Percentiles rank a stretch among this genome's conserved stretches.
Conservation (phyloP, 2,329 filamentous ascomycete species). For the Cyphellophora attinorum region DNA sequence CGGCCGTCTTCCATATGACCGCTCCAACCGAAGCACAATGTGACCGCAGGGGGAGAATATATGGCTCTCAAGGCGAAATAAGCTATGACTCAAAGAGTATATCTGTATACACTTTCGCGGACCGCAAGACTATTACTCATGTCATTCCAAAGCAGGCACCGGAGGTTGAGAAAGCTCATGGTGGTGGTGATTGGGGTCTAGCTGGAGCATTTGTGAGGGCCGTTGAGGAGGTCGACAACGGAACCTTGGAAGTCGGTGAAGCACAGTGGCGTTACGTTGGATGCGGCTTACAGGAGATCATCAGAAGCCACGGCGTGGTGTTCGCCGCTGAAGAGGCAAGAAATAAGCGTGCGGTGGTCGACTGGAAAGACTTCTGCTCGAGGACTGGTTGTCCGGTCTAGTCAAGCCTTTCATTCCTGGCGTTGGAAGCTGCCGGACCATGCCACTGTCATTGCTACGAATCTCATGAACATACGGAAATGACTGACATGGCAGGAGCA, state of each 20-base stretch:
- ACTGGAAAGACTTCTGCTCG: slow-evolving; percentile 62
- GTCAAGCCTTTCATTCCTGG: too few species aligned
- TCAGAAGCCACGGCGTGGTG: slow-evolving; percentile 85
- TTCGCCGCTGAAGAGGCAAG: slow-evolving; percentile 91
- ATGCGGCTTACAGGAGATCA: slow-evolving; percentile 73
- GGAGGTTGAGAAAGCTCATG: slow-evolving; percentile 51
- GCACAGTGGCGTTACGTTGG: slow-evolving; percentile 71
- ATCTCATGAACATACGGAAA: too few species aligned
- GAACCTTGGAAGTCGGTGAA: slow-evolving; percentile 52
- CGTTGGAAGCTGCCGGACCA: too few species aligned
- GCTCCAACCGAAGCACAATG: slow-evolving; percentile 82
- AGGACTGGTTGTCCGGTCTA: too few species aligned
- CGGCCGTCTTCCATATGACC: slow-evolving; percentile 87
- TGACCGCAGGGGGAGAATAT: slow-evolving; percentile 73
- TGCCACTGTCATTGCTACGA: too few species aligned
- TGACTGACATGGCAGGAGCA: too few species aligned
- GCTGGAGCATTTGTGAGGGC: slow-evolving; percentile 75
- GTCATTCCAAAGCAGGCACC: slow-evolving; percentile 52
- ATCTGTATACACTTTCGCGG: slow-evolving; percentile 62
- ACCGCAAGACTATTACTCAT: slow-evolving; percentile 41
- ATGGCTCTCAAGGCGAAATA: slow-evolving; percentile 79
- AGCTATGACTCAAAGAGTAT: slow-evolving; percentile 74
- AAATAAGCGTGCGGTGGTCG: slow-evolving; percentile 56
- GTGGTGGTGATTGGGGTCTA: slow-evolving; percentile 71
- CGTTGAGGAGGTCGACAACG: slow-evolving; percentile 67